These are phyloP conservation scores for Yarrowia osloensis DNA, from an alignment of 805 yeast species.

Conservation along the genomic window DNA sequence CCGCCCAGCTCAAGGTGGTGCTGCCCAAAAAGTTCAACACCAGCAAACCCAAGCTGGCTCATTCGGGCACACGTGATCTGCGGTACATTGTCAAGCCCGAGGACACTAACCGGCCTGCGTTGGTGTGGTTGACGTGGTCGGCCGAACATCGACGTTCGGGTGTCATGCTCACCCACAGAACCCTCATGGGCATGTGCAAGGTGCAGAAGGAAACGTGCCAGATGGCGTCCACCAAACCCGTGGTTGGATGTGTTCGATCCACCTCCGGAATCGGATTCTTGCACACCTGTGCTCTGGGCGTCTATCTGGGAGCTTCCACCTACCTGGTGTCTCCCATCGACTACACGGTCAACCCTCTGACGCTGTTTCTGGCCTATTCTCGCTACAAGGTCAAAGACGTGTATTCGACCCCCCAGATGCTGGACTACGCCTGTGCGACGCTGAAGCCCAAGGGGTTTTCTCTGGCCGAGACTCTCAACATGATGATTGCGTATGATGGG, in stretches of 20 bases:
- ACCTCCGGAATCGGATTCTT: conserved; percentile 84
- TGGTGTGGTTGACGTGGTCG: conserved; percentile 70
- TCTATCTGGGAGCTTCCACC: conserved; percentile 84
- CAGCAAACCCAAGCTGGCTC: conserved; percentile 51
- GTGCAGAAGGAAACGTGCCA: conserved; percentile 91
- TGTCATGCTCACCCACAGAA: conserved; percentile 56
- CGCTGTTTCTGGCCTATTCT: conserved; percentile 69
- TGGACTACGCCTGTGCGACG: conserved; percentile 66
- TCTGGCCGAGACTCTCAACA: conserved; percentile 66
- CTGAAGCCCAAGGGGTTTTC: conserved; percentile 62
- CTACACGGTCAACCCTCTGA: conserved; percentile 70
- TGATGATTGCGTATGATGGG: conserved; percentile 78
- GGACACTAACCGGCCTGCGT: conserved; percentile 50
- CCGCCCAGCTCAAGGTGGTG: conserved; percentile 39
- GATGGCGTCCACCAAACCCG: conserved; percentile 65
- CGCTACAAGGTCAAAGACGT: conserved; percentile 82
- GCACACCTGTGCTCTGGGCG: conserved; percentile 81
- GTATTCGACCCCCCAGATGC: conserved; percentile 80
- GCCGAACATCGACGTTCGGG: conserved; percentile 71
- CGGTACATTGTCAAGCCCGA: conserved; percentile 30
- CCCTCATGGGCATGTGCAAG: conserved; percentile 76
- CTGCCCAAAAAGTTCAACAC: conserved; percentile 67
- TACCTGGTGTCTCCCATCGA: conserved; percentile 76
- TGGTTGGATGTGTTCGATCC: conserved; percentile 85
- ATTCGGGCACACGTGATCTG: conserved; percentile 36